Evolutionary conservation across 2,329 filamentous ascomycete genomes (phyloP), one percentile per base, ranked within the genome.

Genomic region (Mycosphaerella sp.): DNA sequence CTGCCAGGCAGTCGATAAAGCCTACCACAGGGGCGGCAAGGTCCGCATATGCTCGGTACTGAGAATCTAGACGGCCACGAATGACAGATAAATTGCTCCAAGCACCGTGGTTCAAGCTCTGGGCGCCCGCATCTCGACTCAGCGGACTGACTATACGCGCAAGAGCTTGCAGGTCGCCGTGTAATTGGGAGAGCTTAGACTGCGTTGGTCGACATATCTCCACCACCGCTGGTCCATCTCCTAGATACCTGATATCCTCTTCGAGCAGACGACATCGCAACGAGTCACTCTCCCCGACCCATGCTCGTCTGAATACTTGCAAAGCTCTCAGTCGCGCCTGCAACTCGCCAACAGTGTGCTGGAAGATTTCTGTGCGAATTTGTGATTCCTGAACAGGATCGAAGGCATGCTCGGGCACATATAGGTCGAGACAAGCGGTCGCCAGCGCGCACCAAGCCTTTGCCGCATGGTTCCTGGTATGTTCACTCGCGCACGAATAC

Each of bases 331-430:
- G 76, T 54, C 82, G 83, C 5, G 72, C 66, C 10, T 75, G 68
- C 1, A 95, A 71, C 8, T 78, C 73, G 2, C 68, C 60, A 45
- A 80, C 78, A 39, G 86, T 76, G 53, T 83, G 75, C 14, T 74
- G 67, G 65, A 85, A 78, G 21, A 81, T 73, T 51, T 78, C 70
- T 17, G 82, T 80, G 62, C 89, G 84, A 14, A 95, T 79, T 49
- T 76, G 75, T 6, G 80, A 72, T 47, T 74, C 74, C 34, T 83
- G 68, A 1, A 82, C 83, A 1, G 93, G 93, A 69, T 98, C 93
- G 64, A 92, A 93, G 3, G 87, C 80, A 61, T 85, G 84, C 69
- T 95, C 86, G 0, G 95, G 91, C 2, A 97, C 83, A 66, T 92
- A 96, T 2, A 96, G 77, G 58, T 81, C 80, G 45, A 97, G 76